phyloP scores from a whole-genome alignment of 176 grass and related monocot genomes.

The Elaeis guineensis region DNA sequence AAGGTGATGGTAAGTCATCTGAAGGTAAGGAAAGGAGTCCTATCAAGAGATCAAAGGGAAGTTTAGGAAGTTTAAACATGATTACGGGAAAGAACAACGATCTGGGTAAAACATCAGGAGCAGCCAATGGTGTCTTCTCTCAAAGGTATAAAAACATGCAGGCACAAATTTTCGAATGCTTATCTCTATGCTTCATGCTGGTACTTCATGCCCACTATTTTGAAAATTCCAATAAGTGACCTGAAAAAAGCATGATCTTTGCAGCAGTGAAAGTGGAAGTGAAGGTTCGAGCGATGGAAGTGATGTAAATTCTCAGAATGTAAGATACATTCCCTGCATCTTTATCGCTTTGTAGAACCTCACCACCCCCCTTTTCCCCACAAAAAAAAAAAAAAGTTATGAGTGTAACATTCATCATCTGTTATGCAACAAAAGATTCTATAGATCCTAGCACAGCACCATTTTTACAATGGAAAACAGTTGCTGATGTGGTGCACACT shows the following conservation, averaged over 20 bases:
- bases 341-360: not conserved
- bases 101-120: slow-evolving; percentile 59
- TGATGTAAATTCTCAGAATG: slow-evolving; percentile 84
- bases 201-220: too few species aligned
- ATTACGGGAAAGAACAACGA: slow-evolving; percentile 71
- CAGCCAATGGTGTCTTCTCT: slow-evolving; percentile 58
- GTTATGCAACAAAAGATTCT: too few species aligned
- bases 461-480: too few species aligned
- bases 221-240: too few species aligned
- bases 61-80: slow-evolving; percentile 98
- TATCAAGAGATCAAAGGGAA: slow-evolving; percentile 82
- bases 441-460: too few species aligned
- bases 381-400: too few species aligned
- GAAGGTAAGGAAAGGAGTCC: slow-evolving; percentile 81
- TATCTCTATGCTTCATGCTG: too few species aligned
- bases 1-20: slow-evolving; percentile 57
- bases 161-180: not conserved
- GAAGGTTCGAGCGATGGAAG: slow-evolving; percentile 86
- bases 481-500: too few species aligned
- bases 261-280: slow-evolving; percentile 73
- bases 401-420: too few species aligned
- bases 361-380: too few species aligned
- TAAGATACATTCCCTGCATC: slow-evolving; percentile 19
- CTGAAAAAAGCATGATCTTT: slow-evolving; percentile 17
- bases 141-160: slow-evolving; percentile 49